phyloP scores from a whole-genome alignment of 192 early-diverging fungal genomes.

The Paraglomus brasilianum region DNA sequence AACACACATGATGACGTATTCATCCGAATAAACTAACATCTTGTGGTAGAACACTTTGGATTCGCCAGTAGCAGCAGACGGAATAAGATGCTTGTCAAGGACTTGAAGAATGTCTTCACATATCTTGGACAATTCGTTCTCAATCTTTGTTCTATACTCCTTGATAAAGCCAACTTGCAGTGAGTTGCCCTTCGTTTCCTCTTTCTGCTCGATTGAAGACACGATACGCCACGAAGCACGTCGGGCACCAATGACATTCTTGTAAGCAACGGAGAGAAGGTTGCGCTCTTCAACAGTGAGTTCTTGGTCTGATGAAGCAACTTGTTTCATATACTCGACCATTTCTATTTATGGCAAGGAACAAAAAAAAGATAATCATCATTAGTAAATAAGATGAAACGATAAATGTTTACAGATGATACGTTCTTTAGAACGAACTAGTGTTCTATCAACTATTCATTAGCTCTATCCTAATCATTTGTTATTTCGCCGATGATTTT shows the following conservation, averaged over 20 bases:
- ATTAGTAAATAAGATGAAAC: background rate
- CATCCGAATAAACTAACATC: conserved; percentile 68
- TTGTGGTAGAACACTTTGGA: conserved; percentile 99
- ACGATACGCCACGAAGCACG: conserved; percentile 99
- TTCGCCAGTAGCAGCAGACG: conserved; percentile 89
- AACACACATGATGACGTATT: background rate
- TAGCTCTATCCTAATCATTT: background rate
- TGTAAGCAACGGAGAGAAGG: conserved; percentile 97
- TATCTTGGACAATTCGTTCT: conserved; percentile 90
- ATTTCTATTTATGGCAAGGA: conserved; percentile 59
- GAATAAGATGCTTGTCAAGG: conserved; percentile 87
- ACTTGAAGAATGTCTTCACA: conserved; percentile 95
- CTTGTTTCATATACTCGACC: conserved; percentile 73
- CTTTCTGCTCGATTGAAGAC: conserved; percentile 99
- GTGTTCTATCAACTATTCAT: background rate
- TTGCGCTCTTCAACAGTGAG: conserved; percentile 98
- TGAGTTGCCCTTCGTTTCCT: conserved; percentile 90
- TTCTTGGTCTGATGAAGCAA: conserved; percentile 65
- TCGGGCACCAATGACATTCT: conserved; percentile 99
- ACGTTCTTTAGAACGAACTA: background rate
- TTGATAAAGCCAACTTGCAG: conserved; percentile 91
- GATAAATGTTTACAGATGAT: background rate
- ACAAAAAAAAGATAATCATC: background rate
- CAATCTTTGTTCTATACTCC: conserved; percentile 93
- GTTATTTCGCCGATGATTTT: background rate